phyloP scores from a whole-genome alignment of 805 yeast genomes.

The Wickerhamiella dianesei region DNA sequence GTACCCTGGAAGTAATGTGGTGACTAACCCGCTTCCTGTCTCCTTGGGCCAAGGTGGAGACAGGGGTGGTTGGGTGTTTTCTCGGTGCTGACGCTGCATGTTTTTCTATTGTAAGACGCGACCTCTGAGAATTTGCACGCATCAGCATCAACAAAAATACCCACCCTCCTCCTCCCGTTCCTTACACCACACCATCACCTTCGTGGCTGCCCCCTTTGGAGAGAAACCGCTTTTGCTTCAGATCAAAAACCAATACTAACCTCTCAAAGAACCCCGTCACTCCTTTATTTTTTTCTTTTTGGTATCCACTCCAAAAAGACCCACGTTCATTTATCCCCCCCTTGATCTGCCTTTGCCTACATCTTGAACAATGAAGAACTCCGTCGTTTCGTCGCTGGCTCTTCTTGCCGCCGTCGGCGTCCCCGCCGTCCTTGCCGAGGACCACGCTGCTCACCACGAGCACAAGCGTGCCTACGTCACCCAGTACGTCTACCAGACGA shows the following conservation, averaged over 20 bases:
- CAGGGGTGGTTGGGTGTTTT: neutral
- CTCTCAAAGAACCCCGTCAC: slow-evolving; percentile 14
- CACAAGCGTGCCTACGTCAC: slow-evolving; percentile 37
- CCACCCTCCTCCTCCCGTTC: neutral
- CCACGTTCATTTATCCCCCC: neutral
- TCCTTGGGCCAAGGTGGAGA: neutral
- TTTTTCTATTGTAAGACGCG: neutral
- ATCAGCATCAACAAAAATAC: neutral
- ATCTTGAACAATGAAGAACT: neutral
- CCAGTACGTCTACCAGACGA: slow-evolving; percentile 35
- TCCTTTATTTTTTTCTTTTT: slow-evolving; percentile 11
- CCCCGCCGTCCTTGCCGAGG: slow-evolving; percentile 31
- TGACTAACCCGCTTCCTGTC: neutral
- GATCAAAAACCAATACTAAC: too few species aligned
- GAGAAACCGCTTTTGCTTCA: neutral
- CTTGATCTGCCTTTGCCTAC: slow-evolving; percentile 3
- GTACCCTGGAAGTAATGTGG: neutral
- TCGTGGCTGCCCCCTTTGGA: neutral
- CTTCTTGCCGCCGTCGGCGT: slow-evolving; percentile 16
- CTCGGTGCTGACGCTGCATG: neutral
- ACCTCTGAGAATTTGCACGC: neutral
- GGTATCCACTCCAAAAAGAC: neutral
- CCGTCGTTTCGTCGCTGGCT: slow-evolving; percentile 1
- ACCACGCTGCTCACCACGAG: slow-evolving; percentile 38
- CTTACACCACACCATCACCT: slow-evolving; percentile 1